Evolutionary conservation across 495 filamentous ascomycete genomes (phyloP), one percentile per base, ranked within the genome.

Genomic region (Neurospora sp.): DNA sequence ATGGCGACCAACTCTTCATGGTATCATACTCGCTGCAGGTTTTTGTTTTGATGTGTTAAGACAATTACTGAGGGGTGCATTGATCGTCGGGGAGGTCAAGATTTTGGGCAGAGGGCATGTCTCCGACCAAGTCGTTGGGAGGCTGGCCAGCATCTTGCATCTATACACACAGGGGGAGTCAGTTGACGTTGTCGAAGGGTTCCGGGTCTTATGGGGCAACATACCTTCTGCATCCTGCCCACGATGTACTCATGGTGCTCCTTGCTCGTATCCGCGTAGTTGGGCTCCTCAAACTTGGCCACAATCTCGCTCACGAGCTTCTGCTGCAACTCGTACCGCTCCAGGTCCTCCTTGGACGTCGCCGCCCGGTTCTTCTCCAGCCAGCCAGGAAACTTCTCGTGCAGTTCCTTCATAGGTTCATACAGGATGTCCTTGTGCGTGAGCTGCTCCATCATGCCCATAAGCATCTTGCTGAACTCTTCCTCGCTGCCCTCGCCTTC

Each of bases 351-450:
- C 41, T 83, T 82, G 1, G 86, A 71, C 3, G 90, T 81, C 71
- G 86, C 90, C 8, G 78, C 86, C 74, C 84, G 86, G 78, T 97
- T 94, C 82, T 93, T 91, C 74, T 86, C 87, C 78, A 99, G 84
- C 96, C 96, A 99, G 4, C 80, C 87, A 0, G 92, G 94, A 78
- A 95, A 99, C 81, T 97, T 98, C 35, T 91, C 90, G 78, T 95
- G 84, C 73, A 98, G 81, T 82, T 99, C 96, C 84, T 96, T 97
- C 95, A 99, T 98, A 18, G 96, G 96, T 83, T 98, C 94, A 77
- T 99, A 98, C 59, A 99, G 83, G 72, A 99, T 97, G 78, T 99
- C 96, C 84, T 97, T 98, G 78, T 96, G 96, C 2, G 96, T 98
- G 71, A 99, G 84, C 81, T 99, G 94, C 81, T 98, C 93, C 94